Conservation (phyloP, 371 early-diverging fungal species). For the Mucor irregularis region DNA sequence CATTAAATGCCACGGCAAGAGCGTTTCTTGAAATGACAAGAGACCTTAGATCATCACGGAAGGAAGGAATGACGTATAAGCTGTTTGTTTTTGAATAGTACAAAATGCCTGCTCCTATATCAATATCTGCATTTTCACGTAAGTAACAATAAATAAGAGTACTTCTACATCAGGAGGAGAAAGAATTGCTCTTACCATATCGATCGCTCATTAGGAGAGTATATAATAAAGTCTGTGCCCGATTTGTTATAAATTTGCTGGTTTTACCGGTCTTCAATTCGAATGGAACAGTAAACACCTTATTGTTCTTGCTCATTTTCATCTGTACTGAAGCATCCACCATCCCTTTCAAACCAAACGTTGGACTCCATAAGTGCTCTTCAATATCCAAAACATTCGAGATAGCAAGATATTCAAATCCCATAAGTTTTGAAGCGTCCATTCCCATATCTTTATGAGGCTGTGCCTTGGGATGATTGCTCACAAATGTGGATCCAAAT, state of each 20-base stretch:
- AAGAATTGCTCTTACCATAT: slow-evolving; percentile 76
- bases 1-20: slow-evolving; percentile 57
- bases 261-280: slow-evolving; percentile 90
- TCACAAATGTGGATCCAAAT: slow-evolving; percentile 14
- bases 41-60: slow-evolving; percentile 66
- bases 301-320: slow-evolving; percentile 28
- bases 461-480: slow-evolving; percentile 14
- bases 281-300: slow-evolving; percentile 66
- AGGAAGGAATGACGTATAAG: slow-evolving; percentile 61
- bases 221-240: slow-evolving; percentile 87
- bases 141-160: too few relatives aligned
- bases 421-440: slow-evolving; percentile 8
- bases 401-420: slow-evolving; percentile 50
- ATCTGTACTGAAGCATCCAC: slow-evolving; percentile 79
- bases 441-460: slow-evolving; percentile 25
- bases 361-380: slow-evolving; percentile 91
- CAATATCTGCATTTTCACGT: slow-evolving; percentile 57
- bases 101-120: slow-evolving; percentile 70
- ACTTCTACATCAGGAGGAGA: too few relatives aligned
- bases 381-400: slow-evolving; percentile 83
- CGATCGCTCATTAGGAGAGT: slow-evolving; percentile 84
- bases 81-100: slow-evolving; percentile 74
- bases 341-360: slow-evolving; percentile 91
- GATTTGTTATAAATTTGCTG: slow-evolving; percentile 62
- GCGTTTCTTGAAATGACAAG: slow-evolving; percentile 78